These are phyloP conservation scores for Planoprotostelium fungivorum DNA, from an alignment of 78 protist species.

Conservation along the genomic window DNA sequence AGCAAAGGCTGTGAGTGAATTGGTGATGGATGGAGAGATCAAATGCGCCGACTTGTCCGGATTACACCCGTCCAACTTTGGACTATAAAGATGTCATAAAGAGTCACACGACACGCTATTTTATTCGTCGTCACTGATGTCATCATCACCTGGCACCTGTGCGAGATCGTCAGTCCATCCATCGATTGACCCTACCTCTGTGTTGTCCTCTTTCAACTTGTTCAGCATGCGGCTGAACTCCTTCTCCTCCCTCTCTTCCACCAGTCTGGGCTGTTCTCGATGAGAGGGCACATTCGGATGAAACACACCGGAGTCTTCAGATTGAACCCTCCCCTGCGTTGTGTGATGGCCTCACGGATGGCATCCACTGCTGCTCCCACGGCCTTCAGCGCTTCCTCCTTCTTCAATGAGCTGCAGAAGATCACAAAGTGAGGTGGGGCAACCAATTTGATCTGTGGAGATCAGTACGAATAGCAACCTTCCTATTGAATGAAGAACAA, in stretches of 20 bases:
- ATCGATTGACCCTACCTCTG: neutral
- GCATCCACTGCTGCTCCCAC: neutral
- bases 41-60: neutral
- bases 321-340: neutral
- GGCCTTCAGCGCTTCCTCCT: constrained; percentile 70
- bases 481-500: neutral
- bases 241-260: neutral
- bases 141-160: neutral
- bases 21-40: neutral
- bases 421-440: constrained; percentile 94
- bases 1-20: neutral
- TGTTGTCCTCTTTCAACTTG: neutral
- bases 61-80: neutral
- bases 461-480: neutral
- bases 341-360: neutral
- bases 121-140: neutral
- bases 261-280: neutral
- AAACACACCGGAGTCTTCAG: neutral
- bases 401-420: constrained; percentile 75
- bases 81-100: no score
- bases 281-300: neutral
- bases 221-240: neutral
- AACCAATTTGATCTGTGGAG: constrained; percentile 51
- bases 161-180: neutral
- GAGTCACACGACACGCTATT: no score